Percentiles rank a stretch among this genome's conserved stretches.
These are phyloP conservation scores for Metschnikowia henanensis DNA, from an alignment of 805 yeast species.

Conservation along the genomic window DNA sequence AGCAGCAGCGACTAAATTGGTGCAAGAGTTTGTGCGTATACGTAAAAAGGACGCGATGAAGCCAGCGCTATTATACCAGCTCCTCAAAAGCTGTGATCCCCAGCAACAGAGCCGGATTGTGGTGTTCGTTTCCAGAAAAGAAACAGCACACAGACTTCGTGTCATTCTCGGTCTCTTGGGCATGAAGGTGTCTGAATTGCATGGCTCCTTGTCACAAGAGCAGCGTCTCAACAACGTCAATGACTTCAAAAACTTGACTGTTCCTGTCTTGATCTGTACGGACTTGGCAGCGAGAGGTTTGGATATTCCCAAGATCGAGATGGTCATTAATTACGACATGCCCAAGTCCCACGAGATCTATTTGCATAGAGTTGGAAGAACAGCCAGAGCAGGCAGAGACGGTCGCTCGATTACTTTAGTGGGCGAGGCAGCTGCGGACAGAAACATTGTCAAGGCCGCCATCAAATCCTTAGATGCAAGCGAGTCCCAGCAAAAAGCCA, in stretches of 20 bases:
- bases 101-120: constrained; percentile 70
- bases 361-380: constrained; percentile 97
- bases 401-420: constrained; percentile 94
- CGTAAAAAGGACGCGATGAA: constrained; percentile 84
- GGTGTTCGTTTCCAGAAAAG: constrained; percentile 90
- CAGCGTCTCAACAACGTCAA: constrained; percentile 87
- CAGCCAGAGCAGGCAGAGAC: constrained; percentile 98
- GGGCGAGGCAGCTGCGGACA: constrained; percentile 85
- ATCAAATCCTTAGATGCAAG: constrained; percentile 58
- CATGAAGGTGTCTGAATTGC: constrained; percentile 74
- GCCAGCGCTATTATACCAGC: constrained; percentile 76
- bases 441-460: constrained; percentile 89
- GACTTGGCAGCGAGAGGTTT: constrained; percentile 99
- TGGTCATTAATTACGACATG: constrained; percentile 93
- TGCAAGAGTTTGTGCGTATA: constrained; percentile 93
- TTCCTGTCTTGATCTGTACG: constrained; percentile 90
- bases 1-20: constrained; percentile 85
- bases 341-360: constrained; percentile 91
- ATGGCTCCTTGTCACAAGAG: constrained; percentile 85
- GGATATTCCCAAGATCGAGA: constrained; percentile 97
- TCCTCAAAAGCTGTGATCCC: constrained; percentile 67
- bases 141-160: constrained; percentile 83
- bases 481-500: constrained; percentile 50
- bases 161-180: constrained; percentile 74
- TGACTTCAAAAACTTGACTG: constrained; percentile 76